Evolutionary conservation across 306 rosid species (phyloP), one percentile per base, ranked within the genome.

Genomic region (Ceratonia siliqua): DNA sequence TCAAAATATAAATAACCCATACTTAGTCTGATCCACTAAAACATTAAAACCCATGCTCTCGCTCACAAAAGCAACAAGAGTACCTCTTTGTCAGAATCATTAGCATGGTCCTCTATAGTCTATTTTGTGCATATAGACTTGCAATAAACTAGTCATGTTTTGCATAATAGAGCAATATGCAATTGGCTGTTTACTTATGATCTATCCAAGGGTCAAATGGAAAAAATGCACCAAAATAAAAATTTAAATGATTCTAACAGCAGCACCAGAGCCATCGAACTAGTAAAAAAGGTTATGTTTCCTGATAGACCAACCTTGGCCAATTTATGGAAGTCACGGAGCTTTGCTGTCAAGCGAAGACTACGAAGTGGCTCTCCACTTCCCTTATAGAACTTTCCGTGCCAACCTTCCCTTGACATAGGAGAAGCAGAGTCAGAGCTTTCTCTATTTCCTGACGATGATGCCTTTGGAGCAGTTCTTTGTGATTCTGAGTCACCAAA

Each of bases 321-420:
- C 82, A 76, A 85, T 85, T 83, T 94, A 17, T 94, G 82, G 50
- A 92, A 92, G 81, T 94, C 98, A 45, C 98, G 96, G 52, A 94
- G 93, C 83, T 88, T 90, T 81, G 96, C 77, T 73, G 99, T 92
- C 87, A 94, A 85, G 38, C 96, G 93, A 64, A 94, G 90, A 86
- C 85, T 76, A 65, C 91, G 90, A 53, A 74, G 76, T 39, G 87
- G 79, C 78, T 94, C 99, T n/a, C 82, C 92, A 79, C 85, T 80
- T 70, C 95, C 97, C 88, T 65, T 92, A 74, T n/a, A 55, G 70
- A 66, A 73, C 83, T 82, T 94, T 77, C 96, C 96, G 27, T 90
- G 90, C 84, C 90, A 90, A 81, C 43, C 61, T 65, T 94, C 99
- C 81, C 87, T 85, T 72, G 93, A 79, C 72, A 78, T 20, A 20